Base-by-base conservation (phyloP, 2,329 filamentous ascomycete genomes). In the Cadophora sp. region DNA sequence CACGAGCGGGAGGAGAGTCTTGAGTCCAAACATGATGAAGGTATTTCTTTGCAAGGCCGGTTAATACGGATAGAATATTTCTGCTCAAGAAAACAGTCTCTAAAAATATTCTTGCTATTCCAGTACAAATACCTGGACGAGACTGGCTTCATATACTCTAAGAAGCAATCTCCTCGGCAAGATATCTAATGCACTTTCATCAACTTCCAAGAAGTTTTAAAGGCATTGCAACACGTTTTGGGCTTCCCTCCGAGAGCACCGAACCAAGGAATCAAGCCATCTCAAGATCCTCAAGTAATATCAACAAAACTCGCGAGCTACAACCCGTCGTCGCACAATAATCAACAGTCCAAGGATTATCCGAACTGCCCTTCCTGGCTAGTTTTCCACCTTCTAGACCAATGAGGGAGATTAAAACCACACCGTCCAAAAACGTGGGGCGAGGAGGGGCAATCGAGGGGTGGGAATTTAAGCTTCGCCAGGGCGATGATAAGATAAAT, bases 1-100 rank as follows among this genome's bases (percentile, higher is more conserved):
- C 27, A 59, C 43, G 14, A 63, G 45, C 39, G 66, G 62, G 24
- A 69, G 55, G 36, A 66, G 73, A 74, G 51, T 74, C 68, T 5
- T 60, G 14, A 60, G 58, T 60, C 8, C 58, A 60, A 60, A 60
- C 58, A 60, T 60, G 41, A 60, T 60, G 41, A 33, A 18, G 24
- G 16, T 8, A 2, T 4, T 24, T 18, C 2, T 4, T 24, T 18
- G 36, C n/a, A 58, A 43, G 33, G 3, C 24, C 22, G 11, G 14
- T 16, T 9, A 27, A 18, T n/a, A 24, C 36, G 18, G 3, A 3
- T 16, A 33, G 18, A 13, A n/a, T 13, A 20, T 48, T n/a, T 48
- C 8, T 1, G 20, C 13, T 13, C 9, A 18, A 6, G 27, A 13
- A 43, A n/a, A 16, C 6, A 30, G 27, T 30, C 27, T 6, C 27